A percentile compares a stretch with the other conserved stretches of the same genome.
Evolutionary conservation across 805 yeast species (phyloP).

Genomic region (Yarrowia osloensis): DNA sequence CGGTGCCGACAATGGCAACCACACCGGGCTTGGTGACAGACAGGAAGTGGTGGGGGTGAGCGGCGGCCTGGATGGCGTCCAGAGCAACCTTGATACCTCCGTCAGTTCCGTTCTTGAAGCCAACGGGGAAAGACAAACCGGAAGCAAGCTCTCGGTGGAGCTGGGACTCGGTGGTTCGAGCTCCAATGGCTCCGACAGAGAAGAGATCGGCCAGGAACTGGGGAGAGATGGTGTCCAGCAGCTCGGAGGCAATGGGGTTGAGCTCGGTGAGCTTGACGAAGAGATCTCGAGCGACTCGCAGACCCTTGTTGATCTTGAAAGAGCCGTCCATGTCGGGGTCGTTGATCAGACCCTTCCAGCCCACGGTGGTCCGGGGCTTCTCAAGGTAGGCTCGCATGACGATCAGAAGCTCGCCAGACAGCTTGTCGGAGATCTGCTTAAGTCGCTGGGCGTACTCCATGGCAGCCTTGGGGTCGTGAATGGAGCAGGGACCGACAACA

Average conservation of each 20-base stretch:
- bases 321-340: conserved; percentile 95
- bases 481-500: conserved; percentile 95
- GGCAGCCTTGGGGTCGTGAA: conserved; percentile 93
- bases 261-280: conserved; percentile 78
- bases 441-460: conserved; percentile 79
- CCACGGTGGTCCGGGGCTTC: conserved; percentile 98
- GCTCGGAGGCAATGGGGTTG: conserved; percentile 94
- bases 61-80: conserved; percentile 90
- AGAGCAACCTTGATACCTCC: conserved; percentile 92
- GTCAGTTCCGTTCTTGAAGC: conserved; percentile 97
- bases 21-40: conserved; percentile 95
- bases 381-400: conserved; percentile 98
- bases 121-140: conserved; percentile 96
- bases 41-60: conserved; percentile 90
- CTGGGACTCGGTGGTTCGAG: conserved; percentile 98
- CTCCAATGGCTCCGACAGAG: conserved; percentile 98
- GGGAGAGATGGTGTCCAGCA: conserved; percentile 97
- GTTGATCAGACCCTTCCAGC: conserved; percentile 97
- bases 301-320: conserved; percentile 92
- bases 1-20: conserved; percentile 93
- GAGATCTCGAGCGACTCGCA: conserved; percentile 82
- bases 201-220: conserved; percentile 91
- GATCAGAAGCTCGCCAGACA: conserved; percentile 74
- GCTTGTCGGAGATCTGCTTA: conserved; percentile 56
- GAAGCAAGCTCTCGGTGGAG: conserved; percentile 96